These are phyloP conservation scores for Trichosanthes cucumerina DNA, from an alignment of 306 rosid genomes.

Conservation along the genomic window DNA sequence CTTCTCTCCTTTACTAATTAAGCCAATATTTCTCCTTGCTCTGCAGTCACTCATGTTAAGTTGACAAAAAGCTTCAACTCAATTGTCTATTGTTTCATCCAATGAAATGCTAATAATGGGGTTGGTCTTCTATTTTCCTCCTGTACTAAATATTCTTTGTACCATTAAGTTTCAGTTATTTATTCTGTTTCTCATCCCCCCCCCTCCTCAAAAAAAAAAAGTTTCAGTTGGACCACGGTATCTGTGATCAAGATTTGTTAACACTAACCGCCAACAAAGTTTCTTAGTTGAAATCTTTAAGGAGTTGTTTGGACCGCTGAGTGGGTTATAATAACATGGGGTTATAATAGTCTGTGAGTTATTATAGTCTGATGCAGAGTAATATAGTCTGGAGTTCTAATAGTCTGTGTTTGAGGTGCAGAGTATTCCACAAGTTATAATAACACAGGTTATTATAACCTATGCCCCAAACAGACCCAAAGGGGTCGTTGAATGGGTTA, in stretches of 20 bases:
- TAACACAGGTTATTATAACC: too few species aligned
- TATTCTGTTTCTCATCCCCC: neutral
- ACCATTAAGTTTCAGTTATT: neutral
- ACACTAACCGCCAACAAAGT: neutral
- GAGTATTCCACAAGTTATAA: too few species aligned
- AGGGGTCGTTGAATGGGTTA: too few species aligned
- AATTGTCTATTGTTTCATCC: neutral
- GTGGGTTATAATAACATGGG: too few species aligned
- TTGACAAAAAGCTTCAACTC: neutral
- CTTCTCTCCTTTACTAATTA: neutral
- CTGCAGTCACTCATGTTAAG: neutral
- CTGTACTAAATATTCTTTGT: neutral
- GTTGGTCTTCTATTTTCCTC: neutral
- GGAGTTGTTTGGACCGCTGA: too few species aligned
- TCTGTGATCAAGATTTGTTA: neutral
- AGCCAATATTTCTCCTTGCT: neutral
- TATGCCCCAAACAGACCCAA: too few species aligned
- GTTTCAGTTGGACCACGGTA: neutral
- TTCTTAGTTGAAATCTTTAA: neutral
- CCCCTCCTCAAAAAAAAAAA: too few species aligned
- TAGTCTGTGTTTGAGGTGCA: too few species aligned
- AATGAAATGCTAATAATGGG: neutral
- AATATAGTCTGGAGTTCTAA: too few species aligned
- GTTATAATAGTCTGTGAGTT: too few species aligned
- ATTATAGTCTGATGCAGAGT: too few species aligned